Percentiles rank a stretch among this genome's conserved stretches.
phyloP scores from a whole-genome alignment of 2,329 filamentous ascomycete genomes.

The Drechslerella dactyloides region DNA sequence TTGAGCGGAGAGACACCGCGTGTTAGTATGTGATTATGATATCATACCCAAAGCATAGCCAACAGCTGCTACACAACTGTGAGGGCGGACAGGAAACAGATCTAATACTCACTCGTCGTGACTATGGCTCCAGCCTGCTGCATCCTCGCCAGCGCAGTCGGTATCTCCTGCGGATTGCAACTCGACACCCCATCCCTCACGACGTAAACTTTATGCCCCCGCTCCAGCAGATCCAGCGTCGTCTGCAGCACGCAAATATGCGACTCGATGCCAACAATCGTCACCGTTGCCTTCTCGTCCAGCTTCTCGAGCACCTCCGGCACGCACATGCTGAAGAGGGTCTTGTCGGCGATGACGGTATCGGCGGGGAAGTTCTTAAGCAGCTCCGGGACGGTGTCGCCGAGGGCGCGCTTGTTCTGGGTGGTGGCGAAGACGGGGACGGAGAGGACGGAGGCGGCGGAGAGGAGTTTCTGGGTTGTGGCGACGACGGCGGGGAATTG shows the following conservation, averaged over 20 bases:
- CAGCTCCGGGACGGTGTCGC: slow-evolving; percentile 78
- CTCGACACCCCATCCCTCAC: slow-evolving; percentile 88
- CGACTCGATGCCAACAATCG: slow-evolving; percentile 87
- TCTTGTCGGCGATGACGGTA: slow-evolving; percentile 76
- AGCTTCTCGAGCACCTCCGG: slow-evolving; percentile 55
- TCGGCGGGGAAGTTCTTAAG: slow-evolving; percentile 61
- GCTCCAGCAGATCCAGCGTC: slow-evolving; percentile 75
- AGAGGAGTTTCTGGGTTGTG: slow-evolving; percentile 73
- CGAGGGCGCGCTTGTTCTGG: slow-evolving; percentile 78
- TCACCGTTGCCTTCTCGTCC: slow-evolving; percentile 60
- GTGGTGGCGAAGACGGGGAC: slow-evolving; percentile 87
- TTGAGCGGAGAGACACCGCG: not conserved
- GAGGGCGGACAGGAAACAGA: no score
- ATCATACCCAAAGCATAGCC: no score
- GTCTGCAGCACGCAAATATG: slow-evolving; percentile 97
- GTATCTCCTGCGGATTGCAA: slow-evolving; percentile 81
- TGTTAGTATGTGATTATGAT: not conserved
- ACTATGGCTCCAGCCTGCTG: slow-evolving; percentile 76
- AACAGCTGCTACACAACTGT: no score
- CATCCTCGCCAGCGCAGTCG: slow-evolving; percentile 77
- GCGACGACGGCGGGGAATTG: slow-evolving; percentile 81
- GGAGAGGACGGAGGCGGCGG: slow-evolving; percentile 68
- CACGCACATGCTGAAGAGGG: slow-evolving; percentile 85
- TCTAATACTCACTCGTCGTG: slow-evolving; percentile 78
- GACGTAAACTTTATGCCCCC: slow-evolving; percentile 83